Evolutionary conservation across 208 protist genomes (phyloP).

Genomic region (Spongospora subterranea): DNA sequence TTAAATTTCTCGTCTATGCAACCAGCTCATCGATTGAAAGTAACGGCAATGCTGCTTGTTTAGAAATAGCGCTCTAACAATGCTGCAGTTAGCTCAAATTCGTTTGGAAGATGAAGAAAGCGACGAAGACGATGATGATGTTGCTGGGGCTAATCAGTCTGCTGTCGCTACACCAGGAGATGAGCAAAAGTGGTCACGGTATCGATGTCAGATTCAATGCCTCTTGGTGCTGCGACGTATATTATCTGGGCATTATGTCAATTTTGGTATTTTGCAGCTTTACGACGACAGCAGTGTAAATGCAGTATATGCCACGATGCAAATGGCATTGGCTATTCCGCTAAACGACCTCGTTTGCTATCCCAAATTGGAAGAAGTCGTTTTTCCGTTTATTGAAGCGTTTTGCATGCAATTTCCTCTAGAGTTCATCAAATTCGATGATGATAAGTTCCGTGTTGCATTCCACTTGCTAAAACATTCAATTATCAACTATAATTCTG

Average conservation of each 20-base stretch:
- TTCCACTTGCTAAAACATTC: background rate
- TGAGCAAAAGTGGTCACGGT: constrained; percentile 15
- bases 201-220: background rate
- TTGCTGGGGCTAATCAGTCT: background rate
- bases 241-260: background rate
- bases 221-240: background rate
- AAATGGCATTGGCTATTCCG: constrained; percentile 16
- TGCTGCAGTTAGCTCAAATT: background rate
- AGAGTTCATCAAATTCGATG: background rate
- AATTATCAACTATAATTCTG: background rate
- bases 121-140: constrained; percentile 17
- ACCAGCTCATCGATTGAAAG: background rate
- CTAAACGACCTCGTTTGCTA: background rate
- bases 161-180: background rate
- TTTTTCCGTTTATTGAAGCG: constrained; percentile 46
- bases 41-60: background rate
- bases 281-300: background rate
- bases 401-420: constrained; percentile 11
- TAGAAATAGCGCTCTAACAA: background rate
- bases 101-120: background rate
- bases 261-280: constrained; percentile 22
- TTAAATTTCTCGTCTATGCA: background rate
- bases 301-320: background rate
- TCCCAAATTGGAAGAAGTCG: constrained; percentile 23
- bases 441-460: background rate